Evolutionary conservation across 2,329 filamentous ascomycete genomes (phyloP).

Genomic region (Calycina herbarum): DNA sequence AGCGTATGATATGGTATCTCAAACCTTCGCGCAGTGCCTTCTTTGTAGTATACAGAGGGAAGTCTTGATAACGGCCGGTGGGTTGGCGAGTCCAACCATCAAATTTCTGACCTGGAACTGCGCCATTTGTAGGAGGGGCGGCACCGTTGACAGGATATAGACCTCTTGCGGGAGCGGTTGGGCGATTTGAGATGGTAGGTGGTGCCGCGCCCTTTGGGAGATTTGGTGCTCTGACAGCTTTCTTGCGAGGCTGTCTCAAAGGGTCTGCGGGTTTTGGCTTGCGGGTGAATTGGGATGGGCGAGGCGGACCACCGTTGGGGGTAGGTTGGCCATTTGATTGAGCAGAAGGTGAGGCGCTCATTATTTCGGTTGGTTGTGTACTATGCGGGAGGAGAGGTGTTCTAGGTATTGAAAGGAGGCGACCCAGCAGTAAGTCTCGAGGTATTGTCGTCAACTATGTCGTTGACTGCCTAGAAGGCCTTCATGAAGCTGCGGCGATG

Average conservation of each 20-base stretch:
- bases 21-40: conserved; percentile 75
- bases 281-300: conserved; percentile 41
- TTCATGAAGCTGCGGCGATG: conserved; percentile 17
- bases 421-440: no score
- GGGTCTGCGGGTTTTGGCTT: conserved; percentile 59
- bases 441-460: conserved; percentile 19
- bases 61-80: conserved; percentile 48
- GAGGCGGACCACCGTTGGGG: conserved; percentile 44
- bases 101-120: conserved; percentile 34
- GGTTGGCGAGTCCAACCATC: conserved; percentile 50
- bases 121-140: conserved; percentile 15
- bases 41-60: conserved; percentile 80
- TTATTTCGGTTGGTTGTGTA: conserved; percentile 18
- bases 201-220: conserved; percentile 24
- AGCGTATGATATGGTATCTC: conserved; percentile 84
- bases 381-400: not conserved
- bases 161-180: conserved; percentile 18
- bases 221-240: conserved; percentile 43
- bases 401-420: not conserved
- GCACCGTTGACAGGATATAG: conserved; percentile 26
- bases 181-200: conserved; percentile 25
- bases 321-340: conserved; percentile 48
- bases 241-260: conserved; percentile 59
- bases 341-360: conserved; percentile 47
- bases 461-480: conserved; percentile 19